Base-by-base conservation (phyloP, 2,329 filamentous ascomycete genomes). In the Nothophoma quercina region DNA sequence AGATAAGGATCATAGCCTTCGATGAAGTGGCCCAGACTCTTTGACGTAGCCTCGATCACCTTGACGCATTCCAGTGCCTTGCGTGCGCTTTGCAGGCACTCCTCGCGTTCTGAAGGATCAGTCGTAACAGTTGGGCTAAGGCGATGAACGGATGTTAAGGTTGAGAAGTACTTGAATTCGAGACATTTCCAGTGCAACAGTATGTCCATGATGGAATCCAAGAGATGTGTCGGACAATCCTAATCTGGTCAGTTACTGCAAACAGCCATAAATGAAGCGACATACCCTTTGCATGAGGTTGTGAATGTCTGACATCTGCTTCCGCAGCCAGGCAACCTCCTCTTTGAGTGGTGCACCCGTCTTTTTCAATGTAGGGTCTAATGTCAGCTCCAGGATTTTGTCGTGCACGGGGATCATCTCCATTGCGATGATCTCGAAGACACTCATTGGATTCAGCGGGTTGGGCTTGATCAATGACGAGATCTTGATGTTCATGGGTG, bases 111-210 rank as follows among this genome's bases (percentile, higher is more conserved):
- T 9, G 41, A 21, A 2, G 61, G 56, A 36, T 69, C 57, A 1
- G 64, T 66, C n/a, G 61, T 67, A 16, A 71, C 63, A 3, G 63
- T 61, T 7, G 67, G 66, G 25, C 69, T 71, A 13, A 71, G 58
- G 7, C 69, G 67, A 32, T 70, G 63, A 7, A 72, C 67, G 3
- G 68, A 62, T 7, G 68, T 68, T 21, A 73, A 42, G 12, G 64
- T 68, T 1, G 66, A 71, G 45, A 67, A 70, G 51, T 67, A 71
- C 21, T 68, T 68, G 43, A 72, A 72, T 28, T 72, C 68, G 7
- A 70, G 55, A 33, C 63, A 65, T 19, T 66, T 67, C 67, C 67
- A 72, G 23, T 72, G 67, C 18, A 70, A 59, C 5, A 67, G 48
- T 7, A 68, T 61, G 32, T 65, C 59, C 15, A 52, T 34, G 25